phyloP scores from a whole-genome alignment of 2,329 filamentous ascomycete species.

The Trichoderma sp. region DNA sequence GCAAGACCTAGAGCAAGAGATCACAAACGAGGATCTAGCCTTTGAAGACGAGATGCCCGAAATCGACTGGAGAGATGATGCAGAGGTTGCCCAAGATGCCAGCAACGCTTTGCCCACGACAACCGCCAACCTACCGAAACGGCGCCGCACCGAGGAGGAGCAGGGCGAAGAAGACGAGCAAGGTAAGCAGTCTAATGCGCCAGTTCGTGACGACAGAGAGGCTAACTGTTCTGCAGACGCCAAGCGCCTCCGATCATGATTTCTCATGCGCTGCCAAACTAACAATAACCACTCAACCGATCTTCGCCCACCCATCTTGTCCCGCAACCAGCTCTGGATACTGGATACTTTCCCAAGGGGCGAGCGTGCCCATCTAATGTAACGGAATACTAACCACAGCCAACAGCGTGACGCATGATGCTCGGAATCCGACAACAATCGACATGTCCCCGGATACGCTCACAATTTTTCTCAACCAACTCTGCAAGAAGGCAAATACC shows the following conservation, averaged over 20 bases:
- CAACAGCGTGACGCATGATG: constrained; percentile 18
- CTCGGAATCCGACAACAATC: background rate
- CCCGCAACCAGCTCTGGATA: background rate
- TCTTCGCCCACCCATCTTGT: background rate
- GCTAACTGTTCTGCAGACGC: constrained; percentile 30
- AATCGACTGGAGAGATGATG: constrained; percentile 33
- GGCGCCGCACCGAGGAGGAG: constrained; percentile 31
- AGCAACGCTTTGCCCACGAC: constrained; percentile 17
- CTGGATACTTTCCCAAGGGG: background rate
- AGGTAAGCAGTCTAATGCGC: constrained; percentile 25
- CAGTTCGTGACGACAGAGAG: background rate
- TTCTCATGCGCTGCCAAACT: constrained; percentile 1
- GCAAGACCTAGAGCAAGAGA: constrained; percentile 26
- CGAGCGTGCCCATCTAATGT: constrained; percentile 13
- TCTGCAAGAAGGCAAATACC: background rate
- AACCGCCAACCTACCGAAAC: constrained; percentile 26
- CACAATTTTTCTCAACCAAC: background rate
- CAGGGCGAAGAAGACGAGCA: constrained; percentile 28
- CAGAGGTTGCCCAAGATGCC: constrained; percentile 10
- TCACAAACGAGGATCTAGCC: constrained; percentile 27
- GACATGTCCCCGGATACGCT: background rate
- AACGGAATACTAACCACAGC: constrained; percentile 22
- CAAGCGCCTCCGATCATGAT: constrained; percentile 32
- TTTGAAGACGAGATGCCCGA: constrained; percentile 34
- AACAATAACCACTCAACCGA: constrained; percentile 13